phyloP scores from a whole-genome alignment of 2,329 filamentous ascomycete genomes.

The Neofusicoccum ribis region DNA sequence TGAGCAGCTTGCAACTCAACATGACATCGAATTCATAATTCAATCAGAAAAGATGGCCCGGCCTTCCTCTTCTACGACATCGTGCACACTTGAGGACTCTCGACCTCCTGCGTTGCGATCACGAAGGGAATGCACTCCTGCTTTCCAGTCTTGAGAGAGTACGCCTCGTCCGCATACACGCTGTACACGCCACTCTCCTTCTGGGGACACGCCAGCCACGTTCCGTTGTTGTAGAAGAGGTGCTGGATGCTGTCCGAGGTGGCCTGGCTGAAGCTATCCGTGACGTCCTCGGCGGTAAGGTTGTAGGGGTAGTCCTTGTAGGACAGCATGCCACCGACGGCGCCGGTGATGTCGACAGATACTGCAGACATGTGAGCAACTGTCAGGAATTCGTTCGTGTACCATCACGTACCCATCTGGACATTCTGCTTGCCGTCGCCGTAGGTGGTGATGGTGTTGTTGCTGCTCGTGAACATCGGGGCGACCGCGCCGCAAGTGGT shows the following conservation, averaged over 20 bases:
- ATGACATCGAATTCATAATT: neutral
- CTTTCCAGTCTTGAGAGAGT: neutral
- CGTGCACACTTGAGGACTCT: neutral
- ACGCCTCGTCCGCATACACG: neutral
- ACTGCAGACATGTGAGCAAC: neutral
- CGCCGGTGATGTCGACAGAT: neutral
- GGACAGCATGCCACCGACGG: conserved; percentile 6
- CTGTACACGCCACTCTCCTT: neutral
- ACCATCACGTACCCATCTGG: neutral
- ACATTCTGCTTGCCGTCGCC: conserved; percentile 1
- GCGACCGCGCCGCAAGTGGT: neutral
- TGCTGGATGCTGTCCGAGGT: neutral
- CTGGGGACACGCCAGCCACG: neutral
- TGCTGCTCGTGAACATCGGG: neutral
- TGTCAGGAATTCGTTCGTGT: too few species aligned
- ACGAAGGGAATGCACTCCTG: neutral
- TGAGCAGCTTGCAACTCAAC: too few species aligned
- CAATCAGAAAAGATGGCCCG: neutral
- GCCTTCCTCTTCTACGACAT: neutral
- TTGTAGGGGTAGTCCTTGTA: conserved; percentile 10
- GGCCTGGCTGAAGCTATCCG: neutral
- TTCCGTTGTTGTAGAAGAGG: neutral
- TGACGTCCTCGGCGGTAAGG: neutral
- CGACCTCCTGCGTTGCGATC: neutral
- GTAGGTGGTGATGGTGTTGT: conserved; percentile 6